Conservation (phyloP, 345 rosid species). For the Euphorbia pulcherrima region DNA sequence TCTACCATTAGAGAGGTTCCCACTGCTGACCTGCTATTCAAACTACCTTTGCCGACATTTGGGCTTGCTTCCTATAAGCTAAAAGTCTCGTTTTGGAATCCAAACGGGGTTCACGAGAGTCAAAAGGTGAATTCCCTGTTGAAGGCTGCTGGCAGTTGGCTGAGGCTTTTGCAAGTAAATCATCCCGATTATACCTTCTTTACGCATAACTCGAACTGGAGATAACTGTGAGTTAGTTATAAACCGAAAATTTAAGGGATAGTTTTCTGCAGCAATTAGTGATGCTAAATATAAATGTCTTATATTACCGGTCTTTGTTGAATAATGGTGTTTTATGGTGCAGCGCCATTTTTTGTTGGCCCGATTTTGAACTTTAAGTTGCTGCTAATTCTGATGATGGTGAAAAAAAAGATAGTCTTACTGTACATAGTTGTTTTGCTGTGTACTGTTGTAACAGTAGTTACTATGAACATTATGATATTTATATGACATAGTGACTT, state of each 20-base stretch:
- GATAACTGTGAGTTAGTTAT: constrained; percentile 8
- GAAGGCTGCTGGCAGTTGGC: constrained; percentile 71
- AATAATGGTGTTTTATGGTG: constrained; percentile 1
- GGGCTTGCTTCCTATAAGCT: constrained; percentile 85
- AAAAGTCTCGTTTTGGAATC: constrained; percentile 68
- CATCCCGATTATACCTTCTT: constrained; percentile 84
- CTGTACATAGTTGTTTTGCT: background rate
- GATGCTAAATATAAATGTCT: background rate
- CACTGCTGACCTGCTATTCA: constrained; percentile 28
- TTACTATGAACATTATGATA: background rate
- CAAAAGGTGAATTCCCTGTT: constrained; percentile 51
- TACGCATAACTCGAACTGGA: constrained; percentile 36
- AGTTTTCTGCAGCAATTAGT: constrained; percentile 7
- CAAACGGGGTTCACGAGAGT: constrained; percentile 45
- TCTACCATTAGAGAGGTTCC: constrained; percentile 33
- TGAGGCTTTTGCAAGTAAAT: constrained; percentile 53
- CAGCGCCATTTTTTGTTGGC: constrained; percentile 5
- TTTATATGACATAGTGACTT: background rate
- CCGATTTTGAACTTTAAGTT: background rate
- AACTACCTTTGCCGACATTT: constrained; percentile 57
- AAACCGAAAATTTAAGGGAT: background rate
- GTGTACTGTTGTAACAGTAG: background rate
- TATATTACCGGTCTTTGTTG: constrained; percentile 9
- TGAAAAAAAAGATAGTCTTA: background rate
- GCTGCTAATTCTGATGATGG: constrained; percentile 1